Evolutionary conservation across 768 basidiomycete genomes (phyloP), one percentile per base, ranked within the genome.

Genomic region (Xerocomellus intermedius): DNA sequence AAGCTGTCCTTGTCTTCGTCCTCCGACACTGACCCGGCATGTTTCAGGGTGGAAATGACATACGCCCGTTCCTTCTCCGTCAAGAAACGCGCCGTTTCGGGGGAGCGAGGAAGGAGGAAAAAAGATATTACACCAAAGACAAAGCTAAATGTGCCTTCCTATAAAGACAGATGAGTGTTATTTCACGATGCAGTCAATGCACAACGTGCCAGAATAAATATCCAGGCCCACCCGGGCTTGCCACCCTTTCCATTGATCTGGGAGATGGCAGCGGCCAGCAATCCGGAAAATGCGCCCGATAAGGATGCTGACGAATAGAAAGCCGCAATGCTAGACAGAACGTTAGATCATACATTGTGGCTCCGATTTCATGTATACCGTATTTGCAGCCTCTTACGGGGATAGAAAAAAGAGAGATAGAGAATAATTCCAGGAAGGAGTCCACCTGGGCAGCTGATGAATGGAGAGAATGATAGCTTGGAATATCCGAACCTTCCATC

Each of bases 71-170:
- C 84, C 22, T 78, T 62, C n/a, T 68, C 52, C 4, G 67, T 78
- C 22, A 89, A 72, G 73, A 87, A 85, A 42, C 71, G 69, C 3
- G 82, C 77, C 13, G 72, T 69, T 4, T 58, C 64, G 2, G 82
- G 78, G 0, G 76, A 73, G 36, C 69, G 61, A 9, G 83, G 79
- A 38, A 84, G 69, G 44, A 85, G 54, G 59, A 77, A 72, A 73
- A 76, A 85, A 0, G 80, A 75, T 1, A 67, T 36, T 4, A 80
- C 36, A 5, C 87, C 88, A 58, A 86, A 82, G 3, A 79, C 44
- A 51, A 82, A 69, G 0, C 87, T 86, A 68, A 90, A 82, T 4
- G 79, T 68, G 1, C 89, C 88, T 68, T 89, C 82, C 68, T 74
- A 28, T n/a, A 33, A 13, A 12, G 16, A 39, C 8, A 0, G 5